Evolutionary conservation across 495 filamentous ascomycete genomes (phyloP).

Genomic region (Penicillium goetzii): DNA sequence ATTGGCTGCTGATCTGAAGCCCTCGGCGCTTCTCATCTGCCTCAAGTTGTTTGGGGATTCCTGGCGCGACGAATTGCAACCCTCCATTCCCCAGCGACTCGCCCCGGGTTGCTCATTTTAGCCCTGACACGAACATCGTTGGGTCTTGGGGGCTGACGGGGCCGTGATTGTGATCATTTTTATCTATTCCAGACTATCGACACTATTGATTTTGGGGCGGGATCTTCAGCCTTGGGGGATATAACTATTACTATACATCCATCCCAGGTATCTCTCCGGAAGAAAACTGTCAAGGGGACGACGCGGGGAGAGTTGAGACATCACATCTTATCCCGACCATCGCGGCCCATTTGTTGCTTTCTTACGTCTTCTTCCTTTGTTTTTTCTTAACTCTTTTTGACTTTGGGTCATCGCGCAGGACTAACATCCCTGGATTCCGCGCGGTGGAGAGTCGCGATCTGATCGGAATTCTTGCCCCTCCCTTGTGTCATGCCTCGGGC

Average conservation of each 20-base stretch:
- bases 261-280: conserved; percentile 8
- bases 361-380: not conserved
- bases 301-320: conserved; percentile 34
- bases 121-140: conserved; percentile 22
- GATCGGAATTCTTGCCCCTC: conserved; percentile 30
- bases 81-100: conserved; percentile 22
- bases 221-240: conserved; percentile 9
- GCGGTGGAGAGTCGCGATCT: conserved; percentile 15
- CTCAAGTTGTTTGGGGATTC: conserved; percentile 29
- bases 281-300: conserved; percentile 16
- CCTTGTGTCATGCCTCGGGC: conserved; percentile 31
- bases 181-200: conserved; percentile 3
- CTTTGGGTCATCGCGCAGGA: conserved; percentile 8
- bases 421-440: conserved; percentile 32
- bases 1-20: conserved; percentile 35
- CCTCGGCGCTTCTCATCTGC: conserved; percentile 37
- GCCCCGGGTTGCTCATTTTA: conserved; percentile 17
- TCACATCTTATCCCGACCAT: conserved; percentile 19
- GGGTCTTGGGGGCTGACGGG: conserved; percentile 23
- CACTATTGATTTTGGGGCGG: not conserved
- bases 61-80: conserved; percentile 29
- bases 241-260: conserved; percentile 15
- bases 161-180: conserved; percentile 15
- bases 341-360: conserved; percentile 1
- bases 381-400: not conserved